phyloP scores from a whole-genome alignment of 1,284 basidiomycete species.

The Malassezia sympodialis region DNA sequence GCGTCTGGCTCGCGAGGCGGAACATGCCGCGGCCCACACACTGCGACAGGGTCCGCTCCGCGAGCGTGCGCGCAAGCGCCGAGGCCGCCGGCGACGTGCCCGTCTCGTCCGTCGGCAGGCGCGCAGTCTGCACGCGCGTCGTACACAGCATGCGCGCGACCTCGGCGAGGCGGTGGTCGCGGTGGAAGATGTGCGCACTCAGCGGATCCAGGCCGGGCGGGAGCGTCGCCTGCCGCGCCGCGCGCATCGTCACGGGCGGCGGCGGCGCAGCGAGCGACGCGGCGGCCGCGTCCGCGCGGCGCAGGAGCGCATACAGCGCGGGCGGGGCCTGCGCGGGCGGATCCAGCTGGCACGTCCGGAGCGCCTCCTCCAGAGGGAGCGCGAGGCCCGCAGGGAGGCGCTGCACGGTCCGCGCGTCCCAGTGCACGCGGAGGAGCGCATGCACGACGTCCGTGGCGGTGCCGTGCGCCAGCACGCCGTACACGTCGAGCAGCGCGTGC shows the following conservation, averaged over 20 bases:
- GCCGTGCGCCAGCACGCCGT: not conserved
- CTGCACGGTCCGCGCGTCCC: conserved; percentile 54
- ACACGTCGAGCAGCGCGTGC: conserved; percentile 2
- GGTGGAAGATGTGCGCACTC: conserved; percentile 32
- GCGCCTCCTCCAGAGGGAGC: conserved; percentile 69
- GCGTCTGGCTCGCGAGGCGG: conserved; percentile 28
- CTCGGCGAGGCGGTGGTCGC: conserved; percentile 38
- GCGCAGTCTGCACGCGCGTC: conserved; percentile 20
- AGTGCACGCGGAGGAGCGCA: conserved; percentile 55
- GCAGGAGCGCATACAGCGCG: conserved; percentile 64
- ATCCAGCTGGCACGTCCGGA: conserved; percentile 66
- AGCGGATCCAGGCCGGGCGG: conserved; percentile 31
- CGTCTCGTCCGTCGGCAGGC: conserved; percentile 27
- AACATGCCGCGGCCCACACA: conserved; percentile 40
- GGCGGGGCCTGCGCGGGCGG: conserved; percentile 65
- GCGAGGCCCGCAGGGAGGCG: conserved; percentile 60
- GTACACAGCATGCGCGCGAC: conserved; percentile 40
- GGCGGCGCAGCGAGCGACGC: conserved; percentile 10
- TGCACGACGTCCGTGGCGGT: conserved; percentile 52
- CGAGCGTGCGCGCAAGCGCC: conserved; percentile 14
- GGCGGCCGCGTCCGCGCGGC: conserved; percentile 62
- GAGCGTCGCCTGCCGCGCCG: conserved; percentile 13
- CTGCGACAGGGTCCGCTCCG: conserved; percentile 37
- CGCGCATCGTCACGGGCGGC: conserved; percentile 8
- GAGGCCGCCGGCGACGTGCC: conserved; percentile 18